Percentiles rank a stretch among this genome's conserved stretches.
These are phyloP conservation scores for Taphrina pruni DNA, from an alignment of 1,139 yeast genomes.

Conservation along the genomic window DNA sequence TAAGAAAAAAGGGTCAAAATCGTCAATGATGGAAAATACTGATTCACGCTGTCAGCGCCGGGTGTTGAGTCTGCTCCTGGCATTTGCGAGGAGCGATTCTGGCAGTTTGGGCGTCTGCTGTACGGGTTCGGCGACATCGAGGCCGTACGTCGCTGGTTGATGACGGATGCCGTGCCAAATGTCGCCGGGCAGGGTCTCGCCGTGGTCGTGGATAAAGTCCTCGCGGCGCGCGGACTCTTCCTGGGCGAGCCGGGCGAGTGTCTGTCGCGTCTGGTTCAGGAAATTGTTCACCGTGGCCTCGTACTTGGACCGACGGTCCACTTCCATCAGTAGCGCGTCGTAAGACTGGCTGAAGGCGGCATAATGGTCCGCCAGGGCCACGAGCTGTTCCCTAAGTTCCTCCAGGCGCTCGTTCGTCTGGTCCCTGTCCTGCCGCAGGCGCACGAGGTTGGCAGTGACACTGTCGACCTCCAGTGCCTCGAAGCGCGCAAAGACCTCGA, in stretches of 20 bases:
- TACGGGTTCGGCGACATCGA: not conserved
- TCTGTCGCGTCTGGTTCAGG: conserved; percentile 20
- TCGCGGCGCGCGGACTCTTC: conserved; percentile 20
- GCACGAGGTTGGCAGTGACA: not conserved
- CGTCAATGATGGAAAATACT: too few relatives aligned
- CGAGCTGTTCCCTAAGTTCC: conserved; percentile 12
- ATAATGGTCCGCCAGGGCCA: conserved; percentile 27
- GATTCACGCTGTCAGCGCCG: too few relatives aligned
- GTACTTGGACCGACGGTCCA: conserved; percentile 25
- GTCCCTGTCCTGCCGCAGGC: conserved; percentile 2
- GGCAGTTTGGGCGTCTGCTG: conserved; percentile 18
- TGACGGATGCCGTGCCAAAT: conserved; percentile 33
- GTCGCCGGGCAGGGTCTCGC: conserved; percentile 34
- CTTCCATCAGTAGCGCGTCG: conserved; percentile 27
- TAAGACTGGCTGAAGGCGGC: conserved; percentile 15
- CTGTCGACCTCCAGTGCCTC: conserved; percentile 19
- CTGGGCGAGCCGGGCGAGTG: conserved; percentile 3
- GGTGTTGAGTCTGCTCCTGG: conserved; percentile 1
- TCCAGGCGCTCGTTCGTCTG: not conserved
- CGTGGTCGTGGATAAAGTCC: conserved; percentile 14
- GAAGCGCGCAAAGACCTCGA: conserved; percentile 3
- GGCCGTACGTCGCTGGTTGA: not conserved
- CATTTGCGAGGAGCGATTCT: conserved; percentile 1
- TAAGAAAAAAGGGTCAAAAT: too few relatives aligned
- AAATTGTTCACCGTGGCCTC: conserved; percentile 18